Evolutionary conservation across 495 filamentous ascomycete species (phyloP).

Genomic region (Neurospora tetraspora): DNA sequence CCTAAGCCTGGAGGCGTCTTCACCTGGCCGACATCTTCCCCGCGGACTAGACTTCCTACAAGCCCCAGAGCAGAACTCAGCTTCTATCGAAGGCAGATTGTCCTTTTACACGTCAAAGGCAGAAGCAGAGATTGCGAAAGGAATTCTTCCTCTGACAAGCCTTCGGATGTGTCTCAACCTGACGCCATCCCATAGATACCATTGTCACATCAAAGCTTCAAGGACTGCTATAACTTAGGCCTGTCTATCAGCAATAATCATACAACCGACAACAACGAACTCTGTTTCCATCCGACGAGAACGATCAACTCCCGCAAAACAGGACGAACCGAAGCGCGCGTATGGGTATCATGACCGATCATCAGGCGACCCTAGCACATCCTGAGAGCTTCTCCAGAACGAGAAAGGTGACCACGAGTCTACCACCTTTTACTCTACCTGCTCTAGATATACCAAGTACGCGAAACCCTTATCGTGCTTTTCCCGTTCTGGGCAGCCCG

Average conservation of each 20-base stretch:
- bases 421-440: slow-evolving; percentile 48
- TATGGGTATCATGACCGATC: background rate
- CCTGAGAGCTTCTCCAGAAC: slow-evolving; percentile 28
- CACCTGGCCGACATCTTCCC: background rate
- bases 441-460: slow-evolving; percentile 42
- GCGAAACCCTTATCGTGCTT: slow-evolving; percentile 24
- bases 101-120: background rate
- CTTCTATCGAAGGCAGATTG: background rate
- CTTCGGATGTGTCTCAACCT: background rate
- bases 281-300: background rate
- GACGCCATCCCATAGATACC: background rate
- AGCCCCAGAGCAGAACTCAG: background rate
- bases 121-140: background rate
- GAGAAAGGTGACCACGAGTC: slow-evolving; percentile 48
- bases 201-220: background rate
- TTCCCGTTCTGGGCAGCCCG: slow-evolving; percentile 7
- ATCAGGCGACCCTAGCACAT: background rate
- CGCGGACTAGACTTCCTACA: background rate
- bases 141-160: background rate
- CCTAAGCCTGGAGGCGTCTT: background rate
- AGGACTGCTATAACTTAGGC: background rate
- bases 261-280: background rate
- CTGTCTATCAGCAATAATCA: background rate
- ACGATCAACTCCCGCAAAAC: background rate
- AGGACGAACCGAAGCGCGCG: background rate